Evolutionary conservation across 1,284 basidiomycete genomes (phyloP), one percentile per base, ranked within the genome.

Genomic region (Phaffia rhodozyma): DNA sequence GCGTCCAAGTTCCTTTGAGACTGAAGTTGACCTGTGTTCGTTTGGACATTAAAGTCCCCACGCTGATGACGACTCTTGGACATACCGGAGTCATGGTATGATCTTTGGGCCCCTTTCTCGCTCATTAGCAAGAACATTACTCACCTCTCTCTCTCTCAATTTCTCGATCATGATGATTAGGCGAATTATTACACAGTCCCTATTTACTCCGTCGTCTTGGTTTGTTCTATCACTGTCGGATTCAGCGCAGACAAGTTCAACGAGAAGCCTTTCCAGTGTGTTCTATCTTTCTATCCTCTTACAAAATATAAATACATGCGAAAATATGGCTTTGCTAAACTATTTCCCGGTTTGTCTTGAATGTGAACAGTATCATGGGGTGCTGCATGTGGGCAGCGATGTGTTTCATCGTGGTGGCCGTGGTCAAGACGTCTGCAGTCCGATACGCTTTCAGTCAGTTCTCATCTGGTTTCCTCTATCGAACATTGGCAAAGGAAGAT

Each of bases 251-350:
- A 73, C 72, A 1, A 43, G n/a, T 61, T 61, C 53, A 63, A 69
- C 27, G 72, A 76, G 60, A 75, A 76, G 67, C 72, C 74, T 4
- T 74, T 66, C 59, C 71, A 74, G 32, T 34, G 9, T 9, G 32
- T 34, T 9, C 32, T 9, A 4, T 34, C 9, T 34, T 5, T 34
- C 32, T 34, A 5, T 34, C 32, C 32, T 34, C 32, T 9, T n/a
- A n/a, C n/a, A n/a, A n/a, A n/a, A n/a, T n/a, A n/a, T n/a, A 9
- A 34, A 34, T 4, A 4, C 32, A 9, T 34, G 4, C 32, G 9
- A 34, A 34, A 9, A 34, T 9, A 34, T 5, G 9, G 32, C 32
- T 9, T 34, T 9, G 32, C 32, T 34, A 5, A 34, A 9, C 32
- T 9, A 9, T 5, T 4, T 34, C 32, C 9, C 9, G 32, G 9